phyloP scores from a whole-genome alignment of 805 yeast genomes.

The Suhomyces prunicola region DNA sequence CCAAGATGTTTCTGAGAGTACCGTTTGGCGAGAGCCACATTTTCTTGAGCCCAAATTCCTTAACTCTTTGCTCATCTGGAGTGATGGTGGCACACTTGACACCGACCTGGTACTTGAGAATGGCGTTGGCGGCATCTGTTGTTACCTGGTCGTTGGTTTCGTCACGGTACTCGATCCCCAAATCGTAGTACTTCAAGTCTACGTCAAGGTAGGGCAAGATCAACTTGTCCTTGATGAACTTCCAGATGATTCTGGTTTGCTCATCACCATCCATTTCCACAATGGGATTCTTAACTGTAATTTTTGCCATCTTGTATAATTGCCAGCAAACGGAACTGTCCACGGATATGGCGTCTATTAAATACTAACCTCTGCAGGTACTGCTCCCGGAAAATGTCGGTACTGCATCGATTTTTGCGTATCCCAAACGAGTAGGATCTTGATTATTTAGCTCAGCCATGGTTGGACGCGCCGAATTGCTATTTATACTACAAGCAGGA shows the following conservation, averaged over 20 bases:
- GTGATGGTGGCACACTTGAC: constrained; percentile 98
- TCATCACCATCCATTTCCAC: constrained; percentile 99
- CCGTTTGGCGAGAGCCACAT: constrained; percentile 99
- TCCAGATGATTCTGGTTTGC: constrained; percentile 96
- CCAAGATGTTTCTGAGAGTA: constrained; percentile 90
- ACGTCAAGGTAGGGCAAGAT: constrained; percentile 82
- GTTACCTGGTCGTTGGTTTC: constrained; percentile 87
- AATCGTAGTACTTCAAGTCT: constrained; percentile 87
- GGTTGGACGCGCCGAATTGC: background rate
- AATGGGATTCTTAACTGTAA: constrained; percentile 80
- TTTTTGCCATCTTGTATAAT: constrained; percentile 40
- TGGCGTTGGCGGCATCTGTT: constrained; percentile 85
- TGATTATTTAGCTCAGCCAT: background rate
- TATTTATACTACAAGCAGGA: background rate
- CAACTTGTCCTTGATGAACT: constrained; percentile 79
- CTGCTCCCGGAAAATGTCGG: background rate
- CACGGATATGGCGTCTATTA: background rate
- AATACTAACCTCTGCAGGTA: background rate
- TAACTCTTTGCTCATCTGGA: constrained; percentile 94
- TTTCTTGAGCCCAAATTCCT: constrained; percentile 85
- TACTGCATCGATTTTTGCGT: background rate
- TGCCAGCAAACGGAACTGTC: background rate
- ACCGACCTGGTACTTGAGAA: constrained; percentile 84
- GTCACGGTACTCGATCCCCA: constrained; percentile 85
- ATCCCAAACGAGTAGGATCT: background rate